Base-by-base conservation (phyloP, 179 eudicot species). In the Pouteria campechiana region DNA sequence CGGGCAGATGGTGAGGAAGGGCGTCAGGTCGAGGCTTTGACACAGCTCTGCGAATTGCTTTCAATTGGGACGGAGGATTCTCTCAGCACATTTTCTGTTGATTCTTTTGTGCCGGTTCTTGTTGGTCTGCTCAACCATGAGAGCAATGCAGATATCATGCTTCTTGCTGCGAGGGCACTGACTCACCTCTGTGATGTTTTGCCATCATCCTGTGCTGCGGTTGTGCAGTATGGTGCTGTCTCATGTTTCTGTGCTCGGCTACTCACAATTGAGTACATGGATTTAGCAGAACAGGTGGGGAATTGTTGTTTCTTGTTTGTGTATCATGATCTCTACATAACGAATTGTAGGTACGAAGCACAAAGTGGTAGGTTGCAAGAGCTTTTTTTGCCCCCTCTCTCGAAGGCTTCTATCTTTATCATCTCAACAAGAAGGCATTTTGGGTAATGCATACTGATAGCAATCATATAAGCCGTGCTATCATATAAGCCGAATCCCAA, bases 1-100 rank as follows among this genome's bases (percentile, higher is more conserved):
- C 58, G 92, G 52, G 96, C 96, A 0, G 96, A 90, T 36, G 96
- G 96, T 0, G 98, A 90, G 69, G 98, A 90, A 28, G 98, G 98
- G 25, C 72, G 55, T 56, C 98, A 90, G 54, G 82, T 90, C 0
- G 96, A 82, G 69, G 96, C 98, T 0, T 64, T 90, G 36, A 86
- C 96, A 1, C 98, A 90, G 80, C 72, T 90, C 11, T 86, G 98
- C 57, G 98, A 90, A 50, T 64, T 90, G 77, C 55, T 90, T 23
- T 79, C 85, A 0, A 90, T 90, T 64, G 94, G 92, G 32, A 82
- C 94, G 0, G 98, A 90, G 84, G 98, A 90, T 27, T 90, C 98
- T 1, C 69, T 90, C 21, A 77, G 85, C 46, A 79, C 88, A 1
- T 82, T 90, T 39, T 77, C 96, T 1, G 96, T 86, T 34, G 98